phyloP scores from a whole-genome alignment of 345 rosid species.

The Melastoma malabathricum region DNA sequence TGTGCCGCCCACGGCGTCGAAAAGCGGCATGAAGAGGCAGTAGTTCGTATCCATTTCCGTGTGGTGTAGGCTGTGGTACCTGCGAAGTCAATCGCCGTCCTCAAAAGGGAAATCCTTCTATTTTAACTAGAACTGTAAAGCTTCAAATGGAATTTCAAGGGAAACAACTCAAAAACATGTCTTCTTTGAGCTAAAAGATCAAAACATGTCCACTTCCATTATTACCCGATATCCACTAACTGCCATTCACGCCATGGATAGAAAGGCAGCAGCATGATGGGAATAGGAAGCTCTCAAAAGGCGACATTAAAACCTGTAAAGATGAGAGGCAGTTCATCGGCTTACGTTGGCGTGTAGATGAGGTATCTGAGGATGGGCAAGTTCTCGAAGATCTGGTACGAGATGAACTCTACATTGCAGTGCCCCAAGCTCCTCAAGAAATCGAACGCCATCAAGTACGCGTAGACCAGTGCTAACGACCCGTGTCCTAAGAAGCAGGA shows the following conservation, averaged over 20 bases:
- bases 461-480: constrained; percentile 40
- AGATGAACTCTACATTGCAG: constrained; percentile 64
- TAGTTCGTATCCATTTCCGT: constrained; percentile 61
- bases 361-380: constrained; percentile 61
- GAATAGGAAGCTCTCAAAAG: too few relatives aligned
- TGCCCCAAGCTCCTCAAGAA: constrained; percentile 73
- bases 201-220: too few relatives aligned
- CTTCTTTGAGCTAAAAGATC: too few relatives aligned
- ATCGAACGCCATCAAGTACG: constrained; percentile 55
- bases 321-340: too few relatives aligned
- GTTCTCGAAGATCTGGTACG: constrained; percentile 36
- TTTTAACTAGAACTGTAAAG: background rate
- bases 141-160: background rate
- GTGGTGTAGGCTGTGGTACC: constrained; percentile 87
- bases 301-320: too few relatives aligned
- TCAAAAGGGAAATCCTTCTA: background rate
- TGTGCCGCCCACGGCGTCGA: constrained; percentile 67
- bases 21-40: constrained; percentile 94
- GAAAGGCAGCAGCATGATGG: too few relatives aligned
- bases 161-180: background rate
- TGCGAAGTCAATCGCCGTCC: too few relatives aligned
- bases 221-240: too few relatives aligned
- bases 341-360: constrained; percentile 83
- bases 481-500: constrained; percentile 48
- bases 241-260: too few relatives aligned